A percentile compares a stretch with the other conserved stretches of the same genome.
phyloP scores from a whole-genome alignment of 768 basidiomycete species.

The Kwoniella shandongensis region DNA sequence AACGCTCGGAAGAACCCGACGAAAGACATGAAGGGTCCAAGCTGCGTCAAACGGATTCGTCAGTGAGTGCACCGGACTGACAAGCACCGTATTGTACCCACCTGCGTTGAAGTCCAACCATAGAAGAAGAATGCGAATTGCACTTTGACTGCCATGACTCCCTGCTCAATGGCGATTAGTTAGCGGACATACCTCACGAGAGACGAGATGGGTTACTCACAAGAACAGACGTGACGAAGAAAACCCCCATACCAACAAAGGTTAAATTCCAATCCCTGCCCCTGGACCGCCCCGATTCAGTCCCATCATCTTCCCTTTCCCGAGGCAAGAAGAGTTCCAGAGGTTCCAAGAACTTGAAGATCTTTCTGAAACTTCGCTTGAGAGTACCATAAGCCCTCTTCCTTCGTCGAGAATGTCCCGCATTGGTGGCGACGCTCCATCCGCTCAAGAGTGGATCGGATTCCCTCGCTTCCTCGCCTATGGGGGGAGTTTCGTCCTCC shows the following conservation, averaged over 20 bases:
- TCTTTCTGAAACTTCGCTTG: conserved; percentile 51
- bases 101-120: conserved; percentile 50
- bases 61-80: too few relatives aligned
- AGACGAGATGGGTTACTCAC: conserved; percentile 58
- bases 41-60: conserved; percentile 22
- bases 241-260: conserved; percentile 64
- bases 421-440: conserved; percentile 21
- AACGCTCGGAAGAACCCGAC: conserved; percentile 34
- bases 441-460: conserved; percentile 26
- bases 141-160: conserved; percentile 40
- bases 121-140: conserved; percentile 48
- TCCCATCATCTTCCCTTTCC: conserved; percentile 47
- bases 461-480: conserved; percentile 9
- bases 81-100: conserved; percentile 14
- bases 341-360: conserved; percentile 62
- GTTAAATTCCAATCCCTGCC: conserved; percentile 74
- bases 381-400: conserved; percentile 40
- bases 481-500: conserved; percentile 40
- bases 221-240: conserved; percentile 65
- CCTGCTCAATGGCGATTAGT: conserved; percentile 26
- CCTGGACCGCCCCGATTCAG: conserved; percentile 1
- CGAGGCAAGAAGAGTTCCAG: conserved; percentile 69
- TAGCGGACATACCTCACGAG: not conserved
- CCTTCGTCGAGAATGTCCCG: conserved; percentile 17
- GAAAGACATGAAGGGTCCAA: conserved; percentile 50